phyloP scores from a whole-genome alignment of 2,329 filamentous ascomycete genomes.

The Blumeriella jaapii region DNA sequence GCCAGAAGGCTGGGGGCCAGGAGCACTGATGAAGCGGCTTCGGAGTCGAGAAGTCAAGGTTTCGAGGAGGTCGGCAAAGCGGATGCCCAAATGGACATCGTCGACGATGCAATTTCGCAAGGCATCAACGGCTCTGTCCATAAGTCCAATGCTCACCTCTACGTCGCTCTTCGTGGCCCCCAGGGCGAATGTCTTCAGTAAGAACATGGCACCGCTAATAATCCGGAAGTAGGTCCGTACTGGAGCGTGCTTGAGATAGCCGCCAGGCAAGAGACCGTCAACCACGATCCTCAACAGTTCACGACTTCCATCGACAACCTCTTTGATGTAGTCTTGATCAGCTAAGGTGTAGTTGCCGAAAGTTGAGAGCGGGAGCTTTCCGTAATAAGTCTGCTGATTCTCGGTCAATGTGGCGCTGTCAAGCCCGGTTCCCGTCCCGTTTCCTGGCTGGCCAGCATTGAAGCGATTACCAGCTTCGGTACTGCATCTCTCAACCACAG shows the following conservation, averaged over 20 bases:
- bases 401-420: constrained; percentile 41
- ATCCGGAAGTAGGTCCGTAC: constrained; percentile 81
- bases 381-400: constrained; percentile 49
- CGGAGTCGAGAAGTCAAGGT: constrained; percentile 64
- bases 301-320: constrained; percentile 67
- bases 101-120: constrained; percentile 71
- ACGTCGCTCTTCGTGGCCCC: constrained; percentile 71
- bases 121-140: constrained; percentile 64
- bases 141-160: constrained; percentile 59
- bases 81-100: constrained; percentile 74
- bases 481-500: constrained; percentile 86
- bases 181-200: constrained; percentile 74
- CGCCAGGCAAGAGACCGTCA: constrained; percentile 60
- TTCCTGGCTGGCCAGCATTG: constrained; percentile 27
- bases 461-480: constrained; percentile 49
- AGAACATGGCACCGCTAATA: constrained; percentile 73
- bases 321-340: constrained; percentile 62
- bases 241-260: constrained; percentile 71
- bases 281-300: constrained; percentile 69
- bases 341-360: constrained; percentile 52
- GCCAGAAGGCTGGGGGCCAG: constrained; percentile 30
- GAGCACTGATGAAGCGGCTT: constrained; percentile 60
- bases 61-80: constrained; percentile 74
- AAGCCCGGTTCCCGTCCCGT: constrained; percentile 27
- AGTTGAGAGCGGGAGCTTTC: constrained; percentile 51